These are phyloP conservation scores for Pseudoneurospora amorphoporcata DNA, from an alignment of 495 filamentous ascomycete genomes.

Conservation along the genomic window DNA sequence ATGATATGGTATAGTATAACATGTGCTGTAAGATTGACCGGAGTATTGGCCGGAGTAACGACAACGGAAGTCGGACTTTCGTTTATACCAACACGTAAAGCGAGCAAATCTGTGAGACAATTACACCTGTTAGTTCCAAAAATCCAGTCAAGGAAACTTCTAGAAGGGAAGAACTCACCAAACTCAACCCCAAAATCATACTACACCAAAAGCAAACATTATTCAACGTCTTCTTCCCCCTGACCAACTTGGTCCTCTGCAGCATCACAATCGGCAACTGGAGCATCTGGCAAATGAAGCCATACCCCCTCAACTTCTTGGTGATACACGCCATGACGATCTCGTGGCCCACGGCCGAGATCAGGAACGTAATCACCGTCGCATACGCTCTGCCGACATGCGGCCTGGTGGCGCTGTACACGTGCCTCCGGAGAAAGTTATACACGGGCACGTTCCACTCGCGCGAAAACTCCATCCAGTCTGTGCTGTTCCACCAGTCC, in stretches of 20 bases:
- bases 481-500: constrained; percentile 88
- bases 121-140: too few relatives aligned
- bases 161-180: constrained; percentile 49
- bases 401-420: constrained; percentile 70
- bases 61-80: background rate
- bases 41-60: background rate
- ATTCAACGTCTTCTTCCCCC: constrained; percentile 66
- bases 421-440: constrained; percentile 89
- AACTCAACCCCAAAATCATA: constrained; percentile 82
- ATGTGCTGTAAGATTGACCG: background rate
- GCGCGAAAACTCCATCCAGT: constrained; percentile 92
- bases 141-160: too few relatives aligned
- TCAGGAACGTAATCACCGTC: constrained; percentile 84
- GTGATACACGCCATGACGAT: constrained; percentile 97
- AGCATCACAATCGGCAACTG: constrained; percentile 90
- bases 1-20: background rate
- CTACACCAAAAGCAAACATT: constrained; percentile 92
- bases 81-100: constrained; percentile 40
- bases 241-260: constrained; percentile 68
- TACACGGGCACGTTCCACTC: constrained; percentile 99
- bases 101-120: constrained; percentile 34
- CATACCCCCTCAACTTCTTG: constrained; percentile 91
- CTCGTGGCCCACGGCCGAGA: constrained; percentile 83
- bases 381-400: constrained; percentile 69
- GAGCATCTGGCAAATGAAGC: constrained; percentile 88